Evolutionary conservation across 2,329 filamentous ascomycete genomes (phyloP).

Genomic region (Zasmidium angulare): DNA sequence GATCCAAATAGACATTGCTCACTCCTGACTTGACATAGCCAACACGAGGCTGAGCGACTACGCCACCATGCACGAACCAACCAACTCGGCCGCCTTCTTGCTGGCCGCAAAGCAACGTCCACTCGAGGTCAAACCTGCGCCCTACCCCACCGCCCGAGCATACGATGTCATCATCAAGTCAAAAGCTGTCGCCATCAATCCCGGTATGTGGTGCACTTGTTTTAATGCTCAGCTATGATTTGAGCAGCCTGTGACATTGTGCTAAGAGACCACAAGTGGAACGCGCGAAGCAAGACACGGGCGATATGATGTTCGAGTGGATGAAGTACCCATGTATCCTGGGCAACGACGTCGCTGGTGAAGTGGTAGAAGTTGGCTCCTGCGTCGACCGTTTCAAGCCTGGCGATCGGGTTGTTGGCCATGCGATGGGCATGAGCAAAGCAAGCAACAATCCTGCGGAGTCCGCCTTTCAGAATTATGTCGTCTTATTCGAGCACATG

Average conservation of each 20-base stretch:
- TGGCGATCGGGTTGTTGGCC: slow-evolving; percentile 3
- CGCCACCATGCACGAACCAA: too few relatives aligned
- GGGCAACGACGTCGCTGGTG: slow-evolving; percentile 27
- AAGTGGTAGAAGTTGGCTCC: not conserved
- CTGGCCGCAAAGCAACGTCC: too few relatives aligned
- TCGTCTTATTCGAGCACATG: not conserved
- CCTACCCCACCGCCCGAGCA: too few relatives aligned
- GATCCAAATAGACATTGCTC: too few relatives aligned
- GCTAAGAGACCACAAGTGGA: too few relatives aligned
- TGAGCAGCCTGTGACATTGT: too few relatives aligned
- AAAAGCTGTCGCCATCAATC: slow-evolving; percentile 1
- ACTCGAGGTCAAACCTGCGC: too few relatives aligned
- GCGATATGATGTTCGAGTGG: not conserved
- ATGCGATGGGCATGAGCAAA: slow-evolving; percentile 2
- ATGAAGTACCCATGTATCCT: slow-evolving; percentile 35
- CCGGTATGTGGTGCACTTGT: too few relatives aligned
- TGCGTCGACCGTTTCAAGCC: not conserved
- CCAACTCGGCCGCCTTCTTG: too few relatives aligned
- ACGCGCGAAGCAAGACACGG: too few relatives aligned
- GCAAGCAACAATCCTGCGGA: not conserved
- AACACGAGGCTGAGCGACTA: too few relatives aligned
- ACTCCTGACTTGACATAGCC: too few relatives aligned
- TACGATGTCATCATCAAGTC: not conserved
- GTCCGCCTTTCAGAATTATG: not conserved
- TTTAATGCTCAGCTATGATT: not conserved